phyloP scores from a whole-genome alignment of 805 yeast species.

The Candida ortonii region DNA sequence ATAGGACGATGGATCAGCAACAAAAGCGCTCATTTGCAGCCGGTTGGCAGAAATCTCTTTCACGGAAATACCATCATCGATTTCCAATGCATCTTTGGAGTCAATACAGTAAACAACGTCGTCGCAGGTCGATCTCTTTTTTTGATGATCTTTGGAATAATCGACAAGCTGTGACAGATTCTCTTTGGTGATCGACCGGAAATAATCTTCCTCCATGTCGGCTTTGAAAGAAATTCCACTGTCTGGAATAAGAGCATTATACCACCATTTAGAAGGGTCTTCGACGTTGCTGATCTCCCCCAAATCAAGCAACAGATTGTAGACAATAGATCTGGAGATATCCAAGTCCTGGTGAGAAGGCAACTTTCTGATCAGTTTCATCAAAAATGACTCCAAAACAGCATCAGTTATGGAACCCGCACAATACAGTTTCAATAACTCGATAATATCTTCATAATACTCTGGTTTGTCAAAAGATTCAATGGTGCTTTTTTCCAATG shows the following conservation, averaged over 20 bases:
- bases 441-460: slow-evolving; percentile 38
- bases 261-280: slow-evolving; percentile 55
- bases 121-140: slow-evolving; percentile 38
- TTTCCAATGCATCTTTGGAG: slow-evolving; percentile 74
- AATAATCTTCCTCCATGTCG: slow-evolving; percentile 43
- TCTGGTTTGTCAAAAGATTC: slow-evolving; percentile 23
- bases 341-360: slow-evolving; percentile 37
- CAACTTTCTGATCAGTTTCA: slow-evolving; percentile 36
- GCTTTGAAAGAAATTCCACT: slow-evolving; percentile 42
- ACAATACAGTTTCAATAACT: slow-evolving; percentile 51
- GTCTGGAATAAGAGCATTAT: slow-evolving; percentile 43
- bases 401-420: slow-evolving; percentile 52
- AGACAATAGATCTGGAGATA: slow-evolving; percentile 52
- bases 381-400: slow-evolving; percentile 46
- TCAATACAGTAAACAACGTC: slow-evolving; percentile 79
- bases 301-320: slow-evolving; percentile 42
- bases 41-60: slow-evolving; percentile 24
- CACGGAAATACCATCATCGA: slow-evolving; percentile 89
- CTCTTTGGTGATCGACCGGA: slow-evolving; percentile 27
- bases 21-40: slow-evolving; percentile 59
- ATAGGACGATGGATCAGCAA: slow-evolving; percentile 85
- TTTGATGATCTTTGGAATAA: slow-evolving; percentile 15
- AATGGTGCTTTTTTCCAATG: slow-evolving; percentile 5
- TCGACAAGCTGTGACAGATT: slow-evolving; percentile 19
- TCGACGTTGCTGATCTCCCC: slow-evolving; percentile 29